Evolutionary conservation across 2,329 filamentous ascomycete genomes (phyloP), one percentile per base, ranked within the genome.

Genomic region (Pseudocercospora fuligena): DNA sequence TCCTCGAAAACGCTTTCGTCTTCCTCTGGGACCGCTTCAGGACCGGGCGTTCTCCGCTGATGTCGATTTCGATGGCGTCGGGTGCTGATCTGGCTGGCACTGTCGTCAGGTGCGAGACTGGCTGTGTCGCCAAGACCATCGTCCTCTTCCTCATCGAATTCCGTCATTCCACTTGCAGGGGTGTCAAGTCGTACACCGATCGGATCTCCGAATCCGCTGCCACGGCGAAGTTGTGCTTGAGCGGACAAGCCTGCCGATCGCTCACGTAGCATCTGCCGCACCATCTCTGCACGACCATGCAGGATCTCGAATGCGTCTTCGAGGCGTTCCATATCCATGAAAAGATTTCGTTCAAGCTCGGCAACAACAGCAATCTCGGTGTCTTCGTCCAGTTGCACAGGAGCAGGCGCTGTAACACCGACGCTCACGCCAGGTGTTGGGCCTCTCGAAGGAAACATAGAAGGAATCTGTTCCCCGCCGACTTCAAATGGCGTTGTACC

Each of bases 251-350:
- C 94, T 0, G 93, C 92, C 14, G 90, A 89, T 47, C 94, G 91
- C 76, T 95, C 91, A 5, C 94, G 90, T 5, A 98, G 84, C 0
- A 90, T 88, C 23, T 88, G 89, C 5, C 94, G 89, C 16, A 97
- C 92, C 19, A 85, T 80, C 80, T 97, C 93, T 1, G 94, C 94
- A 74, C 90, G 90, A 71, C 88, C 87, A 77, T 98, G 94, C n/a
- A 98, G 84, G 29, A 88, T 89, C 81, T 98, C 94, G 73, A 98
- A 97, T 0, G 94, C 93, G 76, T 97, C 93, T 79, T 98, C 94
- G 25, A 98, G 86, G 0, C 89, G 89, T 80, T 98, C 94, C 94
- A 98, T 98, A 68, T 94, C 92, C 36, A 89, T 86, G 80, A 94
- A 97, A 65, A 98, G 97, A 75, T 97, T 93, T 6, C 93, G 89